Percentiles rank a stretch among this genome's conserved stretches.
Evolutionary conservation across 2,329 filamentous ascomycete genomes (phyloP).

Genomic region (Penicillium sp.): DNA sequence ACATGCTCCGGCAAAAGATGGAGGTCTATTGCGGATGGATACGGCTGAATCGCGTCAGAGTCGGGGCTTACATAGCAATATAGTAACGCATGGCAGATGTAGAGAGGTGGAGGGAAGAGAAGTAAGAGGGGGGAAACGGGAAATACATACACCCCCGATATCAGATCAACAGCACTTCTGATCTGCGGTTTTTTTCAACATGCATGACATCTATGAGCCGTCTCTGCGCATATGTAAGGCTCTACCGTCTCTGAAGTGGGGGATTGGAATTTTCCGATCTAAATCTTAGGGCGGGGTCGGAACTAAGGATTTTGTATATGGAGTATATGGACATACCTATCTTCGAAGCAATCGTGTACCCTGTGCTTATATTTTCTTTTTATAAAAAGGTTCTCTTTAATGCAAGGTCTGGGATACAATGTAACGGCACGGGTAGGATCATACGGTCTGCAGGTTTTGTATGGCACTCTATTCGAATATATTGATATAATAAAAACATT

Average conservation of each 20-base stretch:
- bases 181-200: conserved; percentile 12
- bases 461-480: no score
- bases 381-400: background rate
- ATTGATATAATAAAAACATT: no score
- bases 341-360: no score
- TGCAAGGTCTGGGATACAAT: conserved; percentile 3
- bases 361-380: no score
- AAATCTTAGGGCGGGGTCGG: conserved; percentile 12
- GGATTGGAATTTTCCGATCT: background rate
- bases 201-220: conserved; percentile 20
- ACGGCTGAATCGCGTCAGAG: conserved; percentile 6
- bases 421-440: background rate
- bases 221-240: conserved; percentile 1
- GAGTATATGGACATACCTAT: no score
- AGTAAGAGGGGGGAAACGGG: background rate
- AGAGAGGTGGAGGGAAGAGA: background rate
- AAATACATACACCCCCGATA: conserved; percentile 10
- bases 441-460: background rate
- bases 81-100: background rate
- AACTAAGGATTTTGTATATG: no score
- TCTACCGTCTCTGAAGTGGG: background rate
- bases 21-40: background rate
- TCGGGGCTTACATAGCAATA: conserved; percentile 3
- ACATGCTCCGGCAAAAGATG: conserved; percentile 20
- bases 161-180: background rate